Evolutionary conservation across 2,329 filamentous ascomycete species (phyloP).

Genomic region (Alternaria metachromatica): DNA sequence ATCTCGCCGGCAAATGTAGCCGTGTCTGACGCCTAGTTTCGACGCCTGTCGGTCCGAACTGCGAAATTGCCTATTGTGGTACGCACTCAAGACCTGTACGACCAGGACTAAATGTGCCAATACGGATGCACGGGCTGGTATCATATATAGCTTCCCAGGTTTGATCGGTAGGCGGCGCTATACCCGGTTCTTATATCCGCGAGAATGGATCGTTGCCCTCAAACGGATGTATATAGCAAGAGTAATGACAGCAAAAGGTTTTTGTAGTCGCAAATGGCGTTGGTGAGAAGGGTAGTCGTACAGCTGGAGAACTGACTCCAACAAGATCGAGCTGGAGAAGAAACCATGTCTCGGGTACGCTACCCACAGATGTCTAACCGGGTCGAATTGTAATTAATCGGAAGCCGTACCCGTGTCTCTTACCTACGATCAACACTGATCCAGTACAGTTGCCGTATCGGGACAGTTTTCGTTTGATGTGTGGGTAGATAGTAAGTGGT

Average conservation of each 20-base stretch:
- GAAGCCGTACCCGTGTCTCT: slow-evolving; percentile 16
- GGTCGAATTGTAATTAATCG: not conserved
- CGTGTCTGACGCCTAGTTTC: slow-evolving; percentile 10
- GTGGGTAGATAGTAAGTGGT: not conserved
- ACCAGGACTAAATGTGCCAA: not conserved
- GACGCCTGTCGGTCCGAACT: not conserved
- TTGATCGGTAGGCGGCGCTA: not conserved
- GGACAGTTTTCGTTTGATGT: not conserved
- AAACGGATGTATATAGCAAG: not conserved
- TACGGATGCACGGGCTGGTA: not conserved
- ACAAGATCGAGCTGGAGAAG: not conserved
- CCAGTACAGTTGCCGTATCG: slow-evolving; percentile 5
- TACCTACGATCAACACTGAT: slow-evolving; percentile 10
- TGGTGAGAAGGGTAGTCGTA: not conserved
- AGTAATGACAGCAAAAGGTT: not conserved
- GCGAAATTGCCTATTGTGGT: slow-evolving; percentile 3
- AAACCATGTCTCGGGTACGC: not conserved
- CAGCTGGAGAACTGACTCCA: not conserved
- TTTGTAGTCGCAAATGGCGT: not conserved
- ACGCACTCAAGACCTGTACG: not conserved
- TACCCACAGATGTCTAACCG: not conserved
- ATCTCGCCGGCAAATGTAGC: slow-evolving; percentile 2
- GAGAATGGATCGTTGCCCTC: not conserved
- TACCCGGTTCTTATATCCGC: not conserved
- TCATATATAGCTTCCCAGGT: not conserved